Evolutionary conservation across 2,329 filamentous ascomycete genomes (phyloP).

Genomic region (Whalleya microplaca): DNA sequence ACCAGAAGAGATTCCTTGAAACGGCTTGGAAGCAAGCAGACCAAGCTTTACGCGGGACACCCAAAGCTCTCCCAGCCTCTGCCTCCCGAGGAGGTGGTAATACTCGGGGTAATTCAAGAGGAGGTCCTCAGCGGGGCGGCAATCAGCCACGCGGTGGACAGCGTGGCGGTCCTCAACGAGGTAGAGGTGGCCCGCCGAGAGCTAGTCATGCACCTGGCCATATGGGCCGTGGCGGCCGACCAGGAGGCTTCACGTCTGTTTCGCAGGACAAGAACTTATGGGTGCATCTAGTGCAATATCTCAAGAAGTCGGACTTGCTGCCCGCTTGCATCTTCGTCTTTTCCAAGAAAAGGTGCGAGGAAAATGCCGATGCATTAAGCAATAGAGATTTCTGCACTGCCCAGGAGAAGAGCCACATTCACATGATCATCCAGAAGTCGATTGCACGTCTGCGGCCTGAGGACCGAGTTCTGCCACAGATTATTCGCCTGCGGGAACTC

Average conservation of each 20-base stretch:
- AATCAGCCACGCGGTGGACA: conserved; percentile 53
- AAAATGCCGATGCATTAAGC: conserved; percentile 92
- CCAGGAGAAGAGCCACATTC: conserved; percentile 91
- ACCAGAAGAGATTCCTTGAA: conserved; percentile 89
- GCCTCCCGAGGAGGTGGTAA: conserved; percentile 52
- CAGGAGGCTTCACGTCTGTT: conserved; percentile 83
- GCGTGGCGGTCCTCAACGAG: conserved; percentile 57
- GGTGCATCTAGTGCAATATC: conserved; percentile 91
- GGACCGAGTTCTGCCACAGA: conserved; percentile 88
- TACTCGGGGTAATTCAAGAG: conserved; percentile 56
- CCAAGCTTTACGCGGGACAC: conserved; percentile 76
- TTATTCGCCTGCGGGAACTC: conserved; percentile 82
- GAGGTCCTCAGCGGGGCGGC: conserved; percentile 53
- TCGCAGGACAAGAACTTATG: conserved; percentile 96
- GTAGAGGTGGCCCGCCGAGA: conserved; percentile 60
- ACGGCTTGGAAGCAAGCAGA: conserved; percentile 96
- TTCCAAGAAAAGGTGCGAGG: conserved; percentile 95
- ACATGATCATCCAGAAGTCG: conserved; percentile 97
- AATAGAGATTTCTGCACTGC: conserved; percentile 96
- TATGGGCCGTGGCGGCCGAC: conserved; percentile 85
- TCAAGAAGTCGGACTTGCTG: conserved; percentile 84
- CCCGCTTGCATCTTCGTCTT: conserved; percentile 98
- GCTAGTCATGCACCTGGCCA: conserved; percentile 73
- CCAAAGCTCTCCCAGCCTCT: conserved; percentile 60
- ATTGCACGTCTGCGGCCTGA: conserved; percentile 89